Conservation (phyloP, 768 basidiomycete species). For the Leccinum subgranulosum region DNA sequence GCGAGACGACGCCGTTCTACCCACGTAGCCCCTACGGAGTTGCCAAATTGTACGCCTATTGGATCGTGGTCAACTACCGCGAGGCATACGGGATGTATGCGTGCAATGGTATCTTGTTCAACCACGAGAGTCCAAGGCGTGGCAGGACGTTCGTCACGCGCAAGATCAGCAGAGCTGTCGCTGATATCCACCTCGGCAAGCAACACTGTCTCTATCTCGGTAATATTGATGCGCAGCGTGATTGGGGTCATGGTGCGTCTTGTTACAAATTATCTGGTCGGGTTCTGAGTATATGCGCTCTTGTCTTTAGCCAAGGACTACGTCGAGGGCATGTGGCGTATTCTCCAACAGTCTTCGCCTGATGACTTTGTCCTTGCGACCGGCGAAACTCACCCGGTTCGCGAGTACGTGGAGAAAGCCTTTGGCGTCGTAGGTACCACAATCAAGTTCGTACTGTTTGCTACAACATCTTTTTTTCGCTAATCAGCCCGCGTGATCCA, state of each 20-base stretch:
- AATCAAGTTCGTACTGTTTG: slow-evolving; percentile 49
- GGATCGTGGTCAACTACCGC: slow-evolving; percentile 89
- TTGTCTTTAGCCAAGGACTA: slow-evolving; percentile 70
- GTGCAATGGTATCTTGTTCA: slow-evolving; percentile 96
- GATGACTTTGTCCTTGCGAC: slow-evolving; percentile 95
- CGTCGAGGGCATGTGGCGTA: slow-evolving; percentile 97
- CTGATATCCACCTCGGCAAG: slow-evolving; percentile 88
- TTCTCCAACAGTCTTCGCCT: slow-evolving; percentile 82
- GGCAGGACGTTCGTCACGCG: slow-evolving; percentile 95
- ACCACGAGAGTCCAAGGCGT: slow-evolving; percentile 94
- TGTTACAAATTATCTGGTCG: background rate
- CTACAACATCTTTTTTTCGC: background rate
- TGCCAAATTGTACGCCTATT: slow-evolving; percentile 90
- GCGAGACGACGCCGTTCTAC: slow-evolving; percentile 96
- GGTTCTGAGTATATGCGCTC: slow-evolving; percentile 6
- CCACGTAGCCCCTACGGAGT: slow-evolving; percentile 97
- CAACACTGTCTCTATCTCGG: slow-evolving; percentile 90
- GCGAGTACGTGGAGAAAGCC: slow-evolving; percentile 88
- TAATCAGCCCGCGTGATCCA: slow-evolving; percentile 26
- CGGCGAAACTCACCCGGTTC: slow-evolving; percentile 92
- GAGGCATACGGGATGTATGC: slow-evolving; percentile 97
- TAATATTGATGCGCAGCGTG: slow-evolving; percentile 91
- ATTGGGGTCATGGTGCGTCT: slow-evolving; percentile 91
- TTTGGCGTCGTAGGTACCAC: slow-evolving; percentile 67
- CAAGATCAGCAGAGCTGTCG: slow-evolving; percentile 90